A percentile compares a stretch with the other conserved stretches of the same genome.
These are phyloP conservation scores for Ceratocystis papillata DNA, from an alignment of 2,329 filamentous ascomycete genomes.

Conservation along the genomic window DNA sequence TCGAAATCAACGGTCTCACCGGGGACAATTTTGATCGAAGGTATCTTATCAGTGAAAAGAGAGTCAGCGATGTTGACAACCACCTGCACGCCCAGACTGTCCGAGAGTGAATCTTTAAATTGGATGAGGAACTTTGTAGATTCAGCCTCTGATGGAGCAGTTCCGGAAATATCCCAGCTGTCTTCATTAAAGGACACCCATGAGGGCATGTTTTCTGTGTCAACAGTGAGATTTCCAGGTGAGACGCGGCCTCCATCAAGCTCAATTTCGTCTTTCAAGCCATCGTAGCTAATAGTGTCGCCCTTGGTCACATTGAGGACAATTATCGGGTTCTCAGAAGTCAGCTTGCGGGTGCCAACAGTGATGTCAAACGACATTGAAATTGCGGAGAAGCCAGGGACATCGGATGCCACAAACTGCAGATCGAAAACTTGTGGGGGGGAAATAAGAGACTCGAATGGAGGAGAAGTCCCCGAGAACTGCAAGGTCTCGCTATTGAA, in stretches of 20 bases:
- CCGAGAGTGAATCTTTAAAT: slow-evolving; percentile 48
- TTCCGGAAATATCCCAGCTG: slow-evolving; percentile 55
- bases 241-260: slow-evolving; percentile 47
- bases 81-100: slow-evolving; percentile 47
- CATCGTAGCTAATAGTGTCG: slow-evolving; percentile 40
- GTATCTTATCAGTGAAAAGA: slow-evolving; percentile 33
- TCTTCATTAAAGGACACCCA: slow-evolving; percentile 59
- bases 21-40: slow-evolving; percentile 34
- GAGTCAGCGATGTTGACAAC: slow-evolving; percentile 32
- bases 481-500: slow-evolving; percentile 55
- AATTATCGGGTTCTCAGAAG: slow-evolving; percentile 48
- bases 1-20: slow-evolving; percentile 37
- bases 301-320: slow-evolving; percentile 47
- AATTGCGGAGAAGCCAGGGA: slow-evolving; percentile 62
- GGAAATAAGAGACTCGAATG: slow-evolving; percentile 50
- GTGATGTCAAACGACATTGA: slow-evolving; percentile 58
- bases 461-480: slow-evolving; percentile 62
- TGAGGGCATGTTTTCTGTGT: slow-evolving; percentile 43
- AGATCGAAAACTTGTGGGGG: slow-evolving; percentile 64
- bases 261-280: slow-evolving; percentile 42
- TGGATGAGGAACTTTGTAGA: slow-evolving; percentile 53
- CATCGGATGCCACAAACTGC: slow-evolving; percentile 65
- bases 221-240: slow-evolving; percentile 43
- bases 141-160: slow-evolving; percentile 46
- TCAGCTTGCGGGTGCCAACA: slow-evolving; percentile 59